Evolutionary conservation across 495 filamentous ascomycete genomes (phyloP).

Genomic region (Xylaria scruposa): DNA sequence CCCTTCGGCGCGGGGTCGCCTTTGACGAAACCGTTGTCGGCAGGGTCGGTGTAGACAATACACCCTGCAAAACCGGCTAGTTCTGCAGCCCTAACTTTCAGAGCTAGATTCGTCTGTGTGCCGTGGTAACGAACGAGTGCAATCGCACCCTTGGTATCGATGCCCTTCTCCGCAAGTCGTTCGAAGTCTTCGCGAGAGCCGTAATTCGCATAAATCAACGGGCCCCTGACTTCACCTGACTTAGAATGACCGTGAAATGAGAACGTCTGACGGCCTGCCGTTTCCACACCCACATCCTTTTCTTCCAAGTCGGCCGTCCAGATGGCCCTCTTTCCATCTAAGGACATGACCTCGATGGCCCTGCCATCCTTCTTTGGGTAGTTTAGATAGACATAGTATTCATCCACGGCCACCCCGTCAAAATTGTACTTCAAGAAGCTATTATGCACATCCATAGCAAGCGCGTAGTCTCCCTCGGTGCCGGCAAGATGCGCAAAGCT

Average conservation of each 20-base stretch:
- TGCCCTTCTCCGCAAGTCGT: slow-evolving; percentile 68
- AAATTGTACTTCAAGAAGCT: slow-evolving; percentile 72
- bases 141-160: slow-evolving; percentile 80
- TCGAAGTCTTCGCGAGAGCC: slow-evolving; percentile 85
- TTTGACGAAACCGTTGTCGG: slow-evolving; percentile 75
- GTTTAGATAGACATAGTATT: slow-evolving; percentile 89
- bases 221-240: slow-evolving; percentile 87
- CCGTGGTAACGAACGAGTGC: slow-evolving; percentile 83
- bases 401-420: slow-evolving; percentile 73
- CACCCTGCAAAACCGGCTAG: slow-evolving; percentile 82
- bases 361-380: slow-evolving; percentile 81
- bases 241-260: slow-evolving; percentile 91
- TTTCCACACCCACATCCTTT: slow-evolving; percentile 59
- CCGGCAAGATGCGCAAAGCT: slow-evolving; percentile 87
- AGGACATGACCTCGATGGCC: slow-evolving; percentile 75
- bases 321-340: slow-evolving; percentile 64
- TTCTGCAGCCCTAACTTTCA: slow-evolving; percentile 92
- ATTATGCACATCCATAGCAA: slow-evolving; percentile 81
- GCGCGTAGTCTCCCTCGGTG: slow-evolving; percentile 82
- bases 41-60: slow-evolving; percentile 90
- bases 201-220: slow-evolving; percentile 93
- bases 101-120: slow-evolving; percentile 68
- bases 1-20: slow-evolving; percentile 76
- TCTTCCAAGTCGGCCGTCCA: slow-evolving; percentile 94
- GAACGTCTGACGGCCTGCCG: slow-evolving; percentile 64